A percentile compares a stretch with the other conserved stretches of the same genome.
These are phyloP conservation scores for Cenococcum geophilum DNA, from an alignment of 495 filamentous ascomycete genomes.

Conservation along the genomic window DNA sequence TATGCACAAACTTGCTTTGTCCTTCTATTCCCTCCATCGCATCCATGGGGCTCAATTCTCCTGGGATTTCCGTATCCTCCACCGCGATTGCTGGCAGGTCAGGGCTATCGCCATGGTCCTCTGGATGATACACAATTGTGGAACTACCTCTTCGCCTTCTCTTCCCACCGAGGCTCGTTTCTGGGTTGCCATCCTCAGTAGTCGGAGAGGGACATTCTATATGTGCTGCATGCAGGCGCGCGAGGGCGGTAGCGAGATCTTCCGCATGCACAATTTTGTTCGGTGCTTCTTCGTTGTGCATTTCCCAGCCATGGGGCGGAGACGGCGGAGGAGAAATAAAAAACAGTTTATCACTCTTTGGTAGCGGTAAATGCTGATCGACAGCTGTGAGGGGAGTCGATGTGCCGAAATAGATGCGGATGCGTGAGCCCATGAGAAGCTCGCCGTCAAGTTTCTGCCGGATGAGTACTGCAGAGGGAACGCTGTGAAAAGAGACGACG, in stretches of 20 bases:
- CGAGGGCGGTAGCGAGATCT: slow-evolving; percentile 75
- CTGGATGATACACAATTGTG: slow-evolving; percentile 69
- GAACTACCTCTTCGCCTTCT: slow-evolving; percentile 51
- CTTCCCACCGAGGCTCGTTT: slow-evolving; percentile 21
- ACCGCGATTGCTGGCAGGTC: slow-evolving; percentile 83
- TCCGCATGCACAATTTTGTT: slow-evolving; percentile 91
- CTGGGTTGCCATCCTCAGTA: slow-evolving; percentile 32
- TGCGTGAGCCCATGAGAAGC: slow-evolving; percentile 59
- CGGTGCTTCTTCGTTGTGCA: slow-evolving; percentile 80
- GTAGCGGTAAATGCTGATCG: slow-evolving; percentile 65
- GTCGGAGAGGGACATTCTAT: slow-evolving; percentile 31
- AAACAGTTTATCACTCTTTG: slow-evolving; percentile 84
- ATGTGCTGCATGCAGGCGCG: slow-evolving; percentile 40
- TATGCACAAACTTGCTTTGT: slow-evolving; percentile 54
- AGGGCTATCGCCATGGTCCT: slow-evolving; percentile 67
- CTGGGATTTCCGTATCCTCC: slow-evolving; percentile 69
- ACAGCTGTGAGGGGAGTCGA: slow-evolving; percentile 60
- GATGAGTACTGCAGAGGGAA: slow-evolving; percentile 64
- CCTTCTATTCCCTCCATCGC: slow-evolving; percentile 41
- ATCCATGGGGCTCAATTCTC: slow-evolving; percentile 38
- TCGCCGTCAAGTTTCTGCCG: slow-evolving; percentile 66
- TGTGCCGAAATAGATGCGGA: slow-evolving; percentile 86
- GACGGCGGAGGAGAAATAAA: slow-evolving; percentile 92
- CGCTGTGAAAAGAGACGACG: slow-evolving; percentile 75
- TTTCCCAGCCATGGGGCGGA: slow-evolving; percentile 90